Conservation (phyloP, 2,329 filamentous ascomycete species). For the Ascochyta pisi region DNA sequence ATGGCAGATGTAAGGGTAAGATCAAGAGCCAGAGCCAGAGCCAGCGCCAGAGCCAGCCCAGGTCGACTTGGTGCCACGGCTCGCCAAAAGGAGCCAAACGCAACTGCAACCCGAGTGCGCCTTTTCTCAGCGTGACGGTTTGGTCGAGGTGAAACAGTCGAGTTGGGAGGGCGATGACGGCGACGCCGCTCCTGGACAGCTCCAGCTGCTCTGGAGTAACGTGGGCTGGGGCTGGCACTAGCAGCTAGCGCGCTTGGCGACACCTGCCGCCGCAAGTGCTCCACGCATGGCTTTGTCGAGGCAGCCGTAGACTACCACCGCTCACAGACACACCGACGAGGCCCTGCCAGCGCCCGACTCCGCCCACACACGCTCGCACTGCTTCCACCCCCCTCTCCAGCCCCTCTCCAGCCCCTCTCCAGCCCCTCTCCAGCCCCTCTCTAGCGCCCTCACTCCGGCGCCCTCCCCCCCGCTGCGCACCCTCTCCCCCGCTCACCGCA, state of each 20-base stretch:
- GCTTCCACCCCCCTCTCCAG: neutral
- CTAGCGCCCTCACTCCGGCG: conserved; percentile 13
- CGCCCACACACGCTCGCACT: neutral
- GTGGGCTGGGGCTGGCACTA: conserved; percentile 4
- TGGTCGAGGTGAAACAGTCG: conserved; percentile 10
- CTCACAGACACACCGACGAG: conserved; percentile 10
- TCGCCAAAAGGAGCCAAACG: conserved; percentile 3
- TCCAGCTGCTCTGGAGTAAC: conserved; percentile 8
- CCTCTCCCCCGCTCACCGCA: conserved; percentile 39
- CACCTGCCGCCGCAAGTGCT: conserved; percentile 20
- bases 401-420: neutral
- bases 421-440: neutral
- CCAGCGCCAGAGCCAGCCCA: too few species aligned
- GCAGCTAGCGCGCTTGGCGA: conserved; percentile 10
- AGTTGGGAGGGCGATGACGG: conserved; percentile 10
- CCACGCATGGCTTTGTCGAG: conserved; percentile 29
- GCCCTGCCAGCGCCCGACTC: conserved; percentile 4
- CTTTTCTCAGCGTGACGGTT: neutral
- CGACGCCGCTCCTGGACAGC: conserved; percentile 13
- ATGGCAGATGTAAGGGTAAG: too few species aligned
- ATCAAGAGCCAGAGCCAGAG: too few species aligned
- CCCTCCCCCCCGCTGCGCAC: conserved; percentile 19
- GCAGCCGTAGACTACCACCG: conserved; percentile 27
- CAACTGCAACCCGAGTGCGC: conserved; percentile 8
- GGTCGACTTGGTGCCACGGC: neutral